Evolutionary conservation across 2,329 filamentous ascomycete genomes (phyloP).

Genomic region (Talaromyces atroroseus): DNA sequence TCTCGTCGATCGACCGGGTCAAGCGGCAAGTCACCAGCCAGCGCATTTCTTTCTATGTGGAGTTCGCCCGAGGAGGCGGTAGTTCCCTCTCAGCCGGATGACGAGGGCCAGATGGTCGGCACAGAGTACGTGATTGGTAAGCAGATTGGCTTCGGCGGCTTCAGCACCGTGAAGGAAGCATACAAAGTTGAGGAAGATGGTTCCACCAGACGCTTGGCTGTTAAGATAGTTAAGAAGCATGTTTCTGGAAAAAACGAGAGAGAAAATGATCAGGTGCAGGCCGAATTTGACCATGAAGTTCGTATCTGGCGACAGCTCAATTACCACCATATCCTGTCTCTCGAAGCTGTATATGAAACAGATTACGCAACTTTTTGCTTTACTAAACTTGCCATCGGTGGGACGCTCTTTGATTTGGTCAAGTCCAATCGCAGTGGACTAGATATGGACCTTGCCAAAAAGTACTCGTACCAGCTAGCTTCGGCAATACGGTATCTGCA

Average conservation of each 20-base stretch:
- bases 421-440: slow-evolving; percentile 52
- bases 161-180: slow-evolving; percentile 63
- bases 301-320: slow-evolving; percentile 61
- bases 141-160: slow-evolving; percentile 60
- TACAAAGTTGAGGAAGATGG: slow-evolving; percentile 55
- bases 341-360: slow-evolving; percentile 61
- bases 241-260: slow-evolving; percentile 50
- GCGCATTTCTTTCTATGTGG: slow-evolving; percentile 54
- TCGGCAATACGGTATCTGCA: slow-evolving; percentile 62
- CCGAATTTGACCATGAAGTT: slow-evolving; percentile 64
- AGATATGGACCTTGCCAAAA: slow-evolving; percentile 48
- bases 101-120: slow-evolving; percentile 63
- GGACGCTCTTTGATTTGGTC: slow-evolving; percentile 60
- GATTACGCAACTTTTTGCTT: slow-evolving; percentile 66
- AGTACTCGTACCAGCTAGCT: slow-evolving; percentile 59
- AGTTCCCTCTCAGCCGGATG: slow-evolving; percentile 50
- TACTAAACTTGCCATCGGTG: slow-evolving; percentile 58
- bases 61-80: slow-evolving; percentile 27
- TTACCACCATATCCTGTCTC: slow-evolving; percentile 57
- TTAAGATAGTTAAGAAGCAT: slow-evolving; percentile 62
- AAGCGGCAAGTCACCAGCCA: slow-evolving; percentile 54
- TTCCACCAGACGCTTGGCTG: slow-evolving; percentile 50
- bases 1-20: slow-evolving; percentile 47
- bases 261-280: slow-evolving; percentile 61
- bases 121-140: slow-evolving; percentile 63